These are phyloP conservation scores for Datisca glomerata DNA, from an alignment of 306 rosid species.

Conservation along the genomic window DNA sequence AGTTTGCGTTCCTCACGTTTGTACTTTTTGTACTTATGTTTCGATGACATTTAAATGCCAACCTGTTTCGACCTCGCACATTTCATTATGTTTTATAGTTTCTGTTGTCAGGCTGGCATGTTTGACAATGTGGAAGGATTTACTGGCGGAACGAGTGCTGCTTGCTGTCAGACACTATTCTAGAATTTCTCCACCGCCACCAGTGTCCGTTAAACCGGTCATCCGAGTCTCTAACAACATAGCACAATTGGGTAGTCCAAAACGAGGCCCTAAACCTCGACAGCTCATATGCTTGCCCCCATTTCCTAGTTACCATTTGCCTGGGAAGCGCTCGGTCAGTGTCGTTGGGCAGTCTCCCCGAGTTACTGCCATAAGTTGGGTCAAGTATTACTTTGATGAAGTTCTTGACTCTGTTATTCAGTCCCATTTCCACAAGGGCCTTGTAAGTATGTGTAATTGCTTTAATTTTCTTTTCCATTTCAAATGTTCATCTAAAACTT, in stretches of 20 bases:
- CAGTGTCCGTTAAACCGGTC: constrained; percentile 36
- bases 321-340: constrained; percentile 32
- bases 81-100: no score
- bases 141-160: neutral
- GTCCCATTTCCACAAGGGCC: constrained; percentile 80
- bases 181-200: constrained; percentile 47
- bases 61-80: no score
- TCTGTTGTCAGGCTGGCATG: neutral
- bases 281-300: constrained; percentile 77
- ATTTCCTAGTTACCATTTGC: constrained; percentile 53
- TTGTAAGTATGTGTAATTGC: constrained; percentile 34
- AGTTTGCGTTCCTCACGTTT: no score
- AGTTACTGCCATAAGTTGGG: constrained; percentile 78
- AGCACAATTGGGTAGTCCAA: constrained; percentile 54
- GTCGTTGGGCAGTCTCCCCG: constrained; percentile 18
- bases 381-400: constrained; percentile 72
- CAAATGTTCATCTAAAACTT: neutral
- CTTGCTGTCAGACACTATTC: constrained; percentile 23
- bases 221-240: constrained; percentile 75
- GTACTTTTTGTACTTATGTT: no score
- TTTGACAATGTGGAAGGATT: neutral
- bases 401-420: constrained; percentile 39
- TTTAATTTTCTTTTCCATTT: neutral
- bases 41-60: no score
- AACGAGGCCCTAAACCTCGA: constrained; percentile 71